Percentiles rank a stretch among this genome's conserved stretches.
Conservation (phyloP, 139 green algal species). For the Volvox reticuliferus region DNA sequence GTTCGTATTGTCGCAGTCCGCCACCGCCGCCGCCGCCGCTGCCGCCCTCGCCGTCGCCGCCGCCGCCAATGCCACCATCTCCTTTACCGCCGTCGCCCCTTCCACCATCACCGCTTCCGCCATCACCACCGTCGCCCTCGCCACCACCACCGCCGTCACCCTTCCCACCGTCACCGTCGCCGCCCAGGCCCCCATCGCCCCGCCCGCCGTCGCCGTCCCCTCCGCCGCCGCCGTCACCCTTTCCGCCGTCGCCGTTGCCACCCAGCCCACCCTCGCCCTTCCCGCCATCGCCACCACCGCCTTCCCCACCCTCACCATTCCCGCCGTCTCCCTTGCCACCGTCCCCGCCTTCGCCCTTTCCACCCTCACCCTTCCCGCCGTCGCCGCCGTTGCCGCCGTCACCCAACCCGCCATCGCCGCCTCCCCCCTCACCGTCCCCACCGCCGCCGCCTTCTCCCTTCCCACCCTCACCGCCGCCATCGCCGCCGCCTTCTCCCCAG, state of each 20-base stretch:
- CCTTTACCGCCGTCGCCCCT: background rate
- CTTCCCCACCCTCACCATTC: background rate
- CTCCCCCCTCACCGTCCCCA: background rate
- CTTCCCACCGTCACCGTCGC: background rate
- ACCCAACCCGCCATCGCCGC: background rate
- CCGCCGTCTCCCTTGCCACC: background rate
- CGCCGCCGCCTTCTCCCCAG: background rate
- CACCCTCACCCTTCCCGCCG: background rate
- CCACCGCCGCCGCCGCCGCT: background rate
- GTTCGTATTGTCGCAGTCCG: background rate
- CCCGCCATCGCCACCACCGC: background rate
- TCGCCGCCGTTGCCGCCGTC: background rate
- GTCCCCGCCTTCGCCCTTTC: background rate
- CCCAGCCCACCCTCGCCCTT: background rate
- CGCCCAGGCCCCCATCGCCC: background rate
- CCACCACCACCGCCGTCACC: background rate
- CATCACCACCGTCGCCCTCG: background rate
- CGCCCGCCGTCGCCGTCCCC: background rate
- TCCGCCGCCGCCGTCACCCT: background rate
- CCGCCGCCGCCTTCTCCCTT: background rate
- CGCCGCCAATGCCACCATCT: background rate
- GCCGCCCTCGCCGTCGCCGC: background rate
- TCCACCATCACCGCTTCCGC: background rate
- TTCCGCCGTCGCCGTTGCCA: background rate
- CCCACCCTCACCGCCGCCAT: background rate